A percentile compares a stretch with the other conserved stretches of the same genome.
phyloP scores from a whole-genome alignment of 2,329 filamentous ascomycete species.

The Fusarium sp. region DNA sequence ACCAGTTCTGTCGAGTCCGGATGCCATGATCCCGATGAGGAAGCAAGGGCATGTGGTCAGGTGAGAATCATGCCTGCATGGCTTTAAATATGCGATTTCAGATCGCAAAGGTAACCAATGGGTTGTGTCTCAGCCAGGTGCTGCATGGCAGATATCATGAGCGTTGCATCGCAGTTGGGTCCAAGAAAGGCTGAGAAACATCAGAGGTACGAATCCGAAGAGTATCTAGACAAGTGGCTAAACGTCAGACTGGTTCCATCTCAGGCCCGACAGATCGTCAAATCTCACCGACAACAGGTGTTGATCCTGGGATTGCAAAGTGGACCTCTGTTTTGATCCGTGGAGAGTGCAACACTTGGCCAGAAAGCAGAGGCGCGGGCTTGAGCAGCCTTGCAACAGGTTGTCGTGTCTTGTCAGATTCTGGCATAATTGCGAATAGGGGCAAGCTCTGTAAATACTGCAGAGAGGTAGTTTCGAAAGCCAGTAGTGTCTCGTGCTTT shows the following conservation, averaged over 20 bases:
- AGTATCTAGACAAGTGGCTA: slow-evolving; percentile 35
- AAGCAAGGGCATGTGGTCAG: too few relatives aligned
- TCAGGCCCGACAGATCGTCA: neutral
- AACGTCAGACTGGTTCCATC: slow-evolving; percentile 1
- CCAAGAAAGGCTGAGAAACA: slow-evolving; percentile 50
- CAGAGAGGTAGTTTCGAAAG: too few relatives aligned
- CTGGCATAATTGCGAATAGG: slow-evolving; percentile 27
- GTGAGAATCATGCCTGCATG: too few relatives aligned
- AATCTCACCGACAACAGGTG: slow-evolving; percentile 41
- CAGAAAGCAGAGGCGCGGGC: slow-evolving; percentile 36
- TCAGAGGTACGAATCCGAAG: slow-evolving; percentile 43
- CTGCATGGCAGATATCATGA: slow-evolving; percentile 10
- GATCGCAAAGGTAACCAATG: neutral
- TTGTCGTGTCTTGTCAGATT: slow-evolving; percentile 17
- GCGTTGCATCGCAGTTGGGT: slow-evolving; percentile 41
- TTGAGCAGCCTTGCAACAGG: slow-evolving; percentile 41
- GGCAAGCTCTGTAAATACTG: too few relatives aligned
- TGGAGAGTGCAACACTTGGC: slow-evolving; percentile 40
- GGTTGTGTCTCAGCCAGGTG: slow-evolving; percentile 3
- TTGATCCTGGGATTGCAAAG: slow-evolving; percentile 44
- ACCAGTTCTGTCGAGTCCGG: neutral
- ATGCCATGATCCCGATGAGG: neutral
- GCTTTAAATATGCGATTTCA: neutral
- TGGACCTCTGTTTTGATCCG: slow-evolving; percentile 43
- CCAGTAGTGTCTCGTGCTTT: neutral